Evolutionary conservation across 2,329 filamentous ascomycete genomes (phyloP), one percentile per base, ranked within the genome.

Genomic region (Fusarium nematophilum): DNA sequence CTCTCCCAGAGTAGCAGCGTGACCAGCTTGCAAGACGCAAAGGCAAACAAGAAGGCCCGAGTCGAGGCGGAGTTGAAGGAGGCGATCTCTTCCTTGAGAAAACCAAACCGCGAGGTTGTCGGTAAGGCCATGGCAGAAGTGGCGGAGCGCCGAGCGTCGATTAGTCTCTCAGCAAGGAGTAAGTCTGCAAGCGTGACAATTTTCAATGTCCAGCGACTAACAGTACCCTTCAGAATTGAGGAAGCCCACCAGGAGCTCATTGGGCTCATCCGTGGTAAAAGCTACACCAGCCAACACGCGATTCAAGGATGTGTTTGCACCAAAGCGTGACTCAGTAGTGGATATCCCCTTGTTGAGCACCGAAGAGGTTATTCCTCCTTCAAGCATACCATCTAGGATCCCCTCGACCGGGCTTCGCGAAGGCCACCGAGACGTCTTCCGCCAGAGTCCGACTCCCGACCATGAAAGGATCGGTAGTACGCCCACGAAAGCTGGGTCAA

Each of bases 1-100:
- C 64, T 79, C 37, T 76, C 73, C 9, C 68, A 78, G 40, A 77
- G 75, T 62, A 80, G 76, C 48, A 83, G 81, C 63, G 78, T 83
- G 59, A 80, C 79, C 23, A 81, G 78, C 29, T 73, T 81, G 25
- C 81, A 81, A 3, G 85, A 87, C 51, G 72, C 77, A 1, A 91
- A 85, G 73, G 80, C 84, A 26, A 86, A 79, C 66, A 90, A 86
- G 72, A 89, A 89, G 69, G 88, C 87, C 3, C 75, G 84, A 17
- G 82, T 92, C 2, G 86, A 92, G 40, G 85, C 87, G 23, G 88
- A 93, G 68, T 75, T 94, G 27, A 85, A 86, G 63, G 85, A 91
- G 54, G 91, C 91, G 8, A 93, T 95, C 43, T 85, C 84, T 6
- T 84, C 87, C 9, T 73, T 94, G 34, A 88, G 90, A 71, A 92